A percentile compares a stretch with the other conserved stretches of the same genome.
Evolutionary conservation across 805 yeast species (phyloP).

Genomic region (Priceomyces fermenticarens): DNA sequence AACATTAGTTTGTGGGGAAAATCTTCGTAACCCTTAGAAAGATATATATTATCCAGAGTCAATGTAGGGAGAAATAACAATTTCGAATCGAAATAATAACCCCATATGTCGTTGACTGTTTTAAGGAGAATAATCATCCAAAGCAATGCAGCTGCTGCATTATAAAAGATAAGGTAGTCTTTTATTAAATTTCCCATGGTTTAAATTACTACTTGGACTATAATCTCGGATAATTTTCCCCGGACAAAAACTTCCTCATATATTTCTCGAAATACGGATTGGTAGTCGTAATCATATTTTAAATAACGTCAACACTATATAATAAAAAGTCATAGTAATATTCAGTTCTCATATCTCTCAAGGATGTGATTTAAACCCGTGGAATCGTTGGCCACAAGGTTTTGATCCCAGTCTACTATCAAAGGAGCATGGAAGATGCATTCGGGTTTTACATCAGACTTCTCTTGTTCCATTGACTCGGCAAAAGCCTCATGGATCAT

Average conservation of each 20-base stretch:
- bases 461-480: constrained; percentile 18
- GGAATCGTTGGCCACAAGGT: constrained; percentile 37
- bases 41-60: constrained; percentile 7
- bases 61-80: constrained; percentile 1
- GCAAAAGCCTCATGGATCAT: constrained; percentile 37
- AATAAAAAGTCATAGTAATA: background rate
- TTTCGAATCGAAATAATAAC: constrained; percentile 1
- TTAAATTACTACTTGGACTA: background rate
- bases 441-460: constrained; percentile 26
- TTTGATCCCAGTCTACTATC: constrained; percentile 47
- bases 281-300: background rate
- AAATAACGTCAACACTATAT: background rate
- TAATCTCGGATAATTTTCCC: background rate
- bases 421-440: constrained; percentile 39
- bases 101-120: constrained; percentile 10
- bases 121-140: constrained; percentile 16
- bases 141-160: constrained; percentile 12
- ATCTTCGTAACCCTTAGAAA: constrained; percentile 7
- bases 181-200: background rate
- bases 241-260: background rate
- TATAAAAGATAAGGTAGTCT: constrained; percentile 12
- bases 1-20: constrained; percentile 30
- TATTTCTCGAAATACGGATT: background rate
- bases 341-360: constrained; percentile 20
- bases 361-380: constrained; percentile 26